A percentile compares a stretch with the other conserved stretches of the same genome.
phyloP scores from a whole-genome alignment of 108 stramenopile genomes.

The Chaetoceros tenuissimus region DNA sequence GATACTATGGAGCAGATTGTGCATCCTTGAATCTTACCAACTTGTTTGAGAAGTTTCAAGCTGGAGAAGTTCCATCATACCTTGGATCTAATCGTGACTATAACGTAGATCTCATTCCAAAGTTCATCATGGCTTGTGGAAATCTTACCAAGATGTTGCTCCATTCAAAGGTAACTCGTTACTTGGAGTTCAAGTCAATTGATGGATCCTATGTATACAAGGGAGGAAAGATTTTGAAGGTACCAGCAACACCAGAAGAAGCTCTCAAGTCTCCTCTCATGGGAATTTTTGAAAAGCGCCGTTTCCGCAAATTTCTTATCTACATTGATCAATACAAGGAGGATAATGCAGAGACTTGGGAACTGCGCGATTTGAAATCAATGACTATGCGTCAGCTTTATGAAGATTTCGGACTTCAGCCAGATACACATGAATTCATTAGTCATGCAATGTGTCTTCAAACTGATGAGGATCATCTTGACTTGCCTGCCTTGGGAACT shows the following conservation, averaged over 20 bases:
- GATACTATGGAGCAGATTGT: constrained; percentile 97
- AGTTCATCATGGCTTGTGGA: constrained; percentile 99
- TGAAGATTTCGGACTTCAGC: constrained; percentile 84
- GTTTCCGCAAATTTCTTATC: constrained; percentile 95
- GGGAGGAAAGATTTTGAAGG: constrained; percentile 86
- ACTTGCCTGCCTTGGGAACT: constrained; percentile 82
- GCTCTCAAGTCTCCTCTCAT: constrained; percentile 88
- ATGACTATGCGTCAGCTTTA: constrained; percentile 96
- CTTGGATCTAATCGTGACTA: constrained; percentile 93
- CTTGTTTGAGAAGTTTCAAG: constrained; percentile 93
- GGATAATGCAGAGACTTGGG: constrained; percentile 60
- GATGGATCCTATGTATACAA: constrained; percentile 96
- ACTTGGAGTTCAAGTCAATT: constrained; percentile 96
- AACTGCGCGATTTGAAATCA: constrained; percentile 77
- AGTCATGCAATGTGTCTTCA: constrained; percentile 98
- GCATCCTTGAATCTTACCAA: constrained; percentile 96
- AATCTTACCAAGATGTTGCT: constrained; percentile 98
- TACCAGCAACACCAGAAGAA: constrained; percentile 89
- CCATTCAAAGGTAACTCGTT: constrained; percentile 95
- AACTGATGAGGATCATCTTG: constrained; percentile 88
- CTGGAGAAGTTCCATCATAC: constrained; percentile 62
- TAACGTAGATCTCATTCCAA: constrained; percentile 98
- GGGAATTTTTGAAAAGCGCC: constrained; percentile 96
- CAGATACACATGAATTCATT: constrained; percentile 96
- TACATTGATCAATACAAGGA: constrained; percentile 85